Evolutionary conservation across 2,329 filamentous ascomycete species (phyloP), one percentile per base, ranked within the genome.

Genomic region (Verticillium albo-atrum): DNA sequence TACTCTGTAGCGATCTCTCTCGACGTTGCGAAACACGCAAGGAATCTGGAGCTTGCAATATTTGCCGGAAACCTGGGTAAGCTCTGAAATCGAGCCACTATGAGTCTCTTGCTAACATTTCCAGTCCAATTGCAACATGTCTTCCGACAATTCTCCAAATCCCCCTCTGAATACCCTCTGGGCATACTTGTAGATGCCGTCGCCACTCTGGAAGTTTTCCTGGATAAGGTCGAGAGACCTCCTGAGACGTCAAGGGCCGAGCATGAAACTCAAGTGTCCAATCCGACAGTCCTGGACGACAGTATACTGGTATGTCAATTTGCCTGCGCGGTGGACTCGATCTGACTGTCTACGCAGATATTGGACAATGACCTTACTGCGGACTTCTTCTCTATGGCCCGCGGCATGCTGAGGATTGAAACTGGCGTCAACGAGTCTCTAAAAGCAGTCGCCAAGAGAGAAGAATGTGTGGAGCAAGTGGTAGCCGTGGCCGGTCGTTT

Each of bases 321-420:
- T 30, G 6, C 15, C 5, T 23, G 27, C 42, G 17, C 6, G n/a
- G 25, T 23, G 7, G 6, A 25, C 6, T 25, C 20, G n/a, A 26
- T 50, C 42, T 66, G 58, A 66, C 63, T 55, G 27, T 42, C 10
- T 27, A 59, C 4, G 4, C 51, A 76, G 74, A 65, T 81, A 42
- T 68, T 86, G 52, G 80, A 85, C 57, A 75, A 79, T 30, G 77
- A 80, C 52, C 62, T 86, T 10, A 76, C 78, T 2, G 70, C 68
- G 20, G 72, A 68, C 37, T 80, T 81, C 61, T 83, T 84, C 63
- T 75, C 74, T 47, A 78, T 84, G 72, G 71, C 78, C 26, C 73
- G 77, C 47, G 72, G 69, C 15, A 62, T 79, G 12, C 56, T 80
- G 25, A 72, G 70, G 30, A 57, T 51, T 20, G 55, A 64, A 54